These are phyloP conservation scores for Globisporangium echinulatum DNA, from an alignment of 352 stramenopile species.

Conservation along the genomic window DNA sequence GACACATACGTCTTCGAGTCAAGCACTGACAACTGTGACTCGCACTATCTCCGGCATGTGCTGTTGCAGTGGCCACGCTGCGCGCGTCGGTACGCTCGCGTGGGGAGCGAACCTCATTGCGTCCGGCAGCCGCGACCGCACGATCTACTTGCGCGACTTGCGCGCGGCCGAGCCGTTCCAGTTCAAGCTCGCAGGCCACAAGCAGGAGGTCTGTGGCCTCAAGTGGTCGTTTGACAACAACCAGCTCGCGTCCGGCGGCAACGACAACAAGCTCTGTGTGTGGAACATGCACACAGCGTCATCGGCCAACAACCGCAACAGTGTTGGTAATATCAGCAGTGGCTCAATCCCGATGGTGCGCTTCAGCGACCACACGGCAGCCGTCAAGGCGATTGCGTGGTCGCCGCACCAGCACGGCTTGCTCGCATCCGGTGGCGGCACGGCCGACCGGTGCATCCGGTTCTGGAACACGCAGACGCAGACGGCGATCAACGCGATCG, in stretches of 20 bases:
- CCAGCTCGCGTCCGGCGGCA: conserved; percentile 91
- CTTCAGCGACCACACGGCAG: conserved; percentile 95
- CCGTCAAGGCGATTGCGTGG: conserved; percentile 98
- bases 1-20: background rate
- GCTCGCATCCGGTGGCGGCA: conserved; percentile 93
- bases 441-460: conserved; percentile 94
- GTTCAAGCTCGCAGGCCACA: conserved; percentile 58
- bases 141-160: conserved; percentile 92
- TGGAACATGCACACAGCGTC: conserved; percentile 82
- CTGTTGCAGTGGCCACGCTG: conserved; percentile 73
- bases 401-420: conserved; percentile 95
- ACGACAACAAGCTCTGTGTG: conserved; percentile 98
- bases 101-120: conserved; percentile 91
- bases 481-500: conserved; percentile 85
- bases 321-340: background rate
- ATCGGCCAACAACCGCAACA: background rate
- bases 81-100: conserved; percentile 89
- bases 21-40: background rate
- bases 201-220: conserved; percentile 92
- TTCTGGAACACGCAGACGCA: conserved; percentile 97
- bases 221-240: conserved; percentile 94
- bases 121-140: conserved; percentile 91
- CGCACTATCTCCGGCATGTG: too few species aligned
- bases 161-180: conserved; percentile 54
- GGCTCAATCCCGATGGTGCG: conserved; percentile 68